These are phyloP conservation scores for Naematelia aurantialba DNA, from an alignment of 768 basidiomycete species.

Conservation along the genomic window DNA sequence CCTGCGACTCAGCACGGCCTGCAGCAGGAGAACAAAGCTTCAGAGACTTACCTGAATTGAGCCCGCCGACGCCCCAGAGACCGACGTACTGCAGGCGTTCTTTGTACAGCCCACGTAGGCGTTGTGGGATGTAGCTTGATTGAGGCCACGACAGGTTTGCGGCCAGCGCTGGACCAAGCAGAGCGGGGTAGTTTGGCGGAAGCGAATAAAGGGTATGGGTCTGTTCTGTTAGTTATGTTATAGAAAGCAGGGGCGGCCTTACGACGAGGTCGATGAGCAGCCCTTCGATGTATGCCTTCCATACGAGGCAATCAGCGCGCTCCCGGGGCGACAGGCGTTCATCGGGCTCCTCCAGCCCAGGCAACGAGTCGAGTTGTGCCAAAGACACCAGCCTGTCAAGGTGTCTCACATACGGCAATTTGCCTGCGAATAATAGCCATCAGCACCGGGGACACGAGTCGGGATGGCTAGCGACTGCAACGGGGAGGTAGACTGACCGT, in stretches of 20 bases:
- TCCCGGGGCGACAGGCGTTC: conserved; percentile 15
- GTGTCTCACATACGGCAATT: conserved; percentile 33
- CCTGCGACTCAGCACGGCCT: no score
- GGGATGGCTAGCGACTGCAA: not conserved
- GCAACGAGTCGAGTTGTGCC: conserved; percentile 24
- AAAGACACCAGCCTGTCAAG: conserved; percentile 19
- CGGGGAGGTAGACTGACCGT: conserved; percentile 17
- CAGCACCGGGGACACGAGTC: not conserved
- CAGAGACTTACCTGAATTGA: conserved; percentile 31
- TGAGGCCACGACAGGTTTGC: conserved; percentile 15
- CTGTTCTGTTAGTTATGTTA: conserved; percentile 15
- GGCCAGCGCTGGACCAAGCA: conserved; percentile 20
- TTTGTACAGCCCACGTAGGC: conserved; percentile 26
- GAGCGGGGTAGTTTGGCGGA: conserved; percentile 31
- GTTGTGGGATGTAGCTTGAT: conserved; percentile 34
- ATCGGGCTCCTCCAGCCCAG: conserved; percentile 25
- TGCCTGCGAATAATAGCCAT: no score
- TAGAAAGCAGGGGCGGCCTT: conserved; percentile 9
- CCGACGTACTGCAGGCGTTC: conserved; percentile 35
- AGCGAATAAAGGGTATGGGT: conserved; percentile 38
- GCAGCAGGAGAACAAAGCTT: no score
- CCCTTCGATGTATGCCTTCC: conserved; percentile 40
- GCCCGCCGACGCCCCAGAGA: conserved; percentile 40
- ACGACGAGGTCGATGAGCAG: conserved; percentile 37
- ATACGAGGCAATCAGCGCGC: conserved; percentile 19